phyloP scores from a whole-genome alignment of 352 stramenopile species.

The Phytophthora ohioensis region DNA sequence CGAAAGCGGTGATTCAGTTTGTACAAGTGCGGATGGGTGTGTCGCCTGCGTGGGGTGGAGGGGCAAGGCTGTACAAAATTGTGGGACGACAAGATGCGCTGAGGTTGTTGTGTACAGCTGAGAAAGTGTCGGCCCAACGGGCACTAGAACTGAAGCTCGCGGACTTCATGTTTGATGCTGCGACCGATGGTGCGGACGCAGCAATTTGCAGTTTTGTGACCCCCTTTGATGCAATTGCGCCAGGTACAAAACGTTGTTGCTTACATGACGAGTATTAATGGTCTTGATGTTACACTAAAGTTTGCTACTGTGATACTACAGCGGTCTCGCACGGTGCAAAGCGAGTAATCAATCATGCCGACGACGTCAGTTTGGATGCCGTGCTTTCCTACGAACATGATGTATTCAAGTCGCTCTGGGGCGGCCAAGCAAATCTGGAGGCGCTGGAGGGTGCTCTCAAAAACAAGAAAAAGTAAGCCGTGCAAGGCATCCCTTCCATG shows the following conservation, averaged over 20 bases:
- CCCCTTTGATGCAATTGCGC: conserved; percentile 58
- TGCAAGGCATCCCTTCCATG: not conserved
- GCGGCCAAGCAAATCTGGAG: conserved; percentile 76
- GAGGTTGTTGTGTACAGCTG: conserved; percentile 73
- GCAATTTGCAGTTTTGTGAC: conserved; percentile 59
- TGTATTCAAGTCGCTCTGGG: conserved; percentile 79
- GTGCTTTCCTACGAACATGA: conserved; percentile 69
- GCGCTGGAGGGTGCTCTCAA: conserved; percentile 62
- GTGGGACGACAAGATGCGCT: conserved; percentile 79
- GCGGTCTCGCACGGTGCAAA: conserved; percentile 80
- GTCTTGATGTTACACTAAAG: conserved; percentile 1
- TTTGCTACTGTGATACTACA: conserved; percentile 29
- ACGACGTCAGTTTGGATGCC: conserved; percentile 73
- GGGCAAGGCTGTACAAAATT: conserved; percentile 77
- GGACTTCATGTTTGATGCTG: conserved; percentile 65
- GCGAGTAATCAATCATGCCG: conserved; percentile 70
- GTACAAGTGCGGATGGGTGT: conserved; percentile 88
- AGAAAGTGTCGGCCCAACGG: conserved; percentile 56
- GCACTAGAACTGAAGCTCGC: conserved; percentile 72
- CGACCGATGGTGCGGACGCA: conserved; percentile 32
- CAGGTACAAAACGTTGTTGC: conserved; percentile 43
- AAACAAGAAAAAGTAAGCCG: conserved; percentile 36
- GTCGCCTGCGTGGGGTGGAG: conserved; percentile 86
- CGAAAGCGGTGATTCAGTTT: conserved; percentile 82
- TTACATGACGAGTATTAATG: not conserved